Evolutionary conservation across 305 asterid genomes (phyloP), one percentile per base, ranked within the genome.

Genomic region (Fraxinus platypoda): DNA sequence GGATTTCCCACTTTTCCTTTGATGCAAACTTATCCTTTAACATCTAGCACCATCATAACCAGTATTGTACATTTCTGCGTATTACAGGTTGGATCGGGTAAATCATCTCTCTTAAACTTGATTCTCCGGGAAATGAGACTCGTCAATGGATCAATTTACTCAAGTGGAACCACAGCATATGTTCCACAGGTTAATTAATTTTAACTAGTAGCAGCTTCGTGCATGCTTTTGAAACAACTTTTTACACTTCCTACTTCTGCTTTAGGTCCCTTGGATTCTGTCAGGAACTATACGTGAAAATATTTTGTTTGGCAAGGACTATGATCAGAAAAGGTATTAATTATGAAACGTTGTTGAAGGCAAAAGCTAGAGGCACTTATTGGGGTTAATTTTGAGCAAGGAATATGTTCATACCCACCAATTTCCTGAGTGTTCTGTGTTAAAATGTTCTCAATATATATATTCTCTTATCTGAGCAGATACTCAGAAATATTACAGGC

Each of bases 211-310:
- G 79, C 54, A 66, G 78, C 76, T 75, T 35, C 74, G 76, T 78
- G 72, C 57, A 77, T 81, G 84, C 81, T 70, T 38, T 72, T 15
- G 3, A 25, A 76, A 41, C 6, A 11, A n/a, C 28, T 73, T 66
- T 78, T 85, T 23, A 78, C 41, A 46, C 72, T 52, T 85, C 76
- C 78, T 72, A 17, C 72, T 62, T 75, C 82, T 85, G 80, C 59
- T 84, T 76, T 77, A 96, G 99, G 93, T 93, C 74, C 97, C 99
- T 34, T 96, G 99, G 98, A 92, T 92, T 85, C 91, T 92, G 89
- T 93, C 98, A 59, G 99, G 99, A 88, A 93, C 97, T 46, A 85
- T 96, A 64, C 99, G 98, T 76, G 97, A 96, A 82, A 96, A 96
- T 81, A 89, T 96, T 87, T 86, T 96, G 91, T 92, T 96, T 7